These are phyloP conservation scores for Penicillium lividum DNA, from an alignment of 495 filamentous ascomycete species.

Conservation along the genomic window DNA sequence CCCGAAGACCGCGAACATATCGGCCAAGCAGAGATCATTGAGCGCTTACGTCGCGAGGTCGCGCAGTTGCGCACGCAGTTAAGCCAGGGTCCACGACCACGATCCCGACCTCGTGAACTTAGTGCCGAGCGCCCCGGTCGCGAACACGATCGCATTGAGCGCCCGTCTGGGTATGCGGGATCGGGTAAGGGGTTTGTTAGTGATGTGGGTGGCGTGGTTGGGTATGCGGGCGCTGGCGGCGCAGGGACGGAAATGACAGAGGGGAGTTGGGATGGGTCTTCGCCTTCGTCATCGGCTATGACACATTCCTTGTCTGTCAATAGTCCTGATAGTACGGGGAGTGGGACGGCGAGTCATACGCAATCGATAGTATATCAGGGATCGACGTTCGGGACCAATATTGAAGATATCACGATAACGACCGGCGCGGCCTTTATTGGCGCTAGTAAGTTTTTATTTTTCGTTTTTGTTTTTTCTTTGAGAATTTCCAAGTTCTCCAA, in stretches of 20 bases:
- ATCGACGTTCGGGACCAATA: slow-evolving; percentile 7
- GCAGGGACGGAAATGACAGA: slow-evolving; percentile 3
- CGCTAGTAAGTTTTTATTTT: neutral
- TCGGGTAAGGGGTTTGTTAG: neutral
- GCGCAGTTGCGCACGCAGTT: slow-evolving; percentile 26
- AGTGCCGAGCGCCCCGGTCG: neutral
- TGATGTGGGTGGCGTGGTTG: neutral
- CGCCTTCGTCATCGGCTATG: slow-evolving; percentile 25
- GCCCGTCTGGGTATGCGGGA: neutral
- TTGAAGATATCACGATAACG: slow-evolving; percentile 2
- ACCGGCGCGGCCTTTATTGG: neutral
- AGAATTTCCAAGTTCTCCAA: neutral
- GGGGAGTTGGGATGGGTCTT: slow-evolving; percentile 24
- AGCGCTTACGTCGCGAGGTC: slow-evolving; percentile 32
- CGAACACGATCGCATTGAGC: neutral
- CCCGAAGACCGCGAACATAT: slow-evolving; percentile 39
- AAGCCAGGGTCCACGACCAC: slow-evolving; percentile 12
- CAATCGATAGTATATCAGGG: slow-evolving; percentile 7
- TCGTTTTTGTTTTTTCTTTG: neutral
- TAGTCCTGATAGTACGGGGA: slow-evolving; percentile 31
- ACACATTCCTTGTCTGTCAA: slow-evolving; percentile 23
- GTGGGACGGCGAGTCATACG: slow-evolving; percentile 8
- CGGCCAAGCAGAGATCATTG: slow-evolving; percentile 35
- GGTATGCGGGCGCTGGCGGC: slow-evolving; percentile 4
- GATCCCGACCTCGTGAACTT: neutral